Percentiles rank a stretch among this genome's conserved stretches.
Evolutionary conservation across 1,284 basidiomycete genomes (phyloP).

Genomic region (Austroboletus olivaceoglutinosus): DNA sequence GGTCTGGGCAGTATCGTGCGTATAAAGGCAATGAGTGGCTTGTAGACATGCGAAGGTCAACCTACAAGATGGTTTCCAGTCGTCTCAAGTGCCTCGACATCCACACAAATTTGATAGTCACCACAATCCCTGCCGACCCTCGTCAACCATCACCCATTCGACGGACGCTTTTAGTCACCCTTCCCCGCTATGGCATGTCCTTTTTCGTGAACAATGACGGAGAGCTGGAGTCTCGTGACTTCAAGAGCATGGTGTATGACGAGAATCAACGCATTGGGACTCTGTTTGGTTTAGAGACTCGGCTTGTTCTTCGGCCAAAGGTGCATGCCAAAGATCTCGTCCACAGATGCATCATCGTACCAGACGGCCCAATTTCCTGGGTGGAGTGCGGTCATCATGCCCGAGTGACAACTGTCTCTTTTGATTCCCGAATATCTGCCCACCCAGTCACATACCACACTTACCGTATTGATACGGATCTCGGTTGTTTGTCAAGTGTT

Average conservation of each 20-base stretch:
- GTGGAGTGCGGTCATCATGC: constrained; percentile 22
- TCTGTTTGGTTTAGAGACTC: constrained; percentile 16
- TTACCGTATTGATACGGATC: constrained; percentile 39
- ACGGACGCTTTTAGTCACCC: constrained; percentile 20
- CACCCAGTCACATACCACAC: constrained; percentile 28
- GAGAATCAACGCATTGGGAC: too few relatives aligned
- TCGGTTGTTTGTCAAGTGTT: constrained; percentile 39
- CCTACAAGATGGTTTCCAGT: constrained; percentile 33
- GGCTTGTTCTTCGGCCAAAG: constrained; percentile 39
- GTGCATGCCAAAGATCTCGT: not conserved
- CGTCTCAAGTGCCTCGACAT: constrained; percentile 35
- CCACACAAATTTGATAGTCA: constrained; percentile 30
- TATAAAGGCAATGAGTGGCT: constrained; percentile 18
- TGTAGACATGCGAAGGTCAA: constrained; percentile 35
- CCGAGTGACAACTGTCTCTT: constrained; percentile 15
- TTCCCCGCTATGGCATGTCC: constrained; percentile 38
- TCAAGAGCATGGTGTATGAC: too few relatives aligned
- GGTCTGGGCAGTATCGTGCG: constrained; percentile 11
- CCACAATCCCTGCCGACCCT: not conserved
- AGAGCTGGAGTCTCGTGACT: constrained; percentile 27
- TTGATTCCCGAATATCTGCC: too few relatives aligned
- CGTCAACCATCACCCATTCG: not conserved
- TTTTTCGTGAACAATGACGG: constrained; percentile 26
- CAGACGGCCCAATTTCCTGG: not conserved
- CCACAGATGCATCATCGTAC: constrained; percentile 38